Evolutionary conservation across 2,329 filamentous ascomycete genomes (phyloP), one percentile per base, ranked within the genome.

Genomic region (Pezicula carpinea): DNA sequence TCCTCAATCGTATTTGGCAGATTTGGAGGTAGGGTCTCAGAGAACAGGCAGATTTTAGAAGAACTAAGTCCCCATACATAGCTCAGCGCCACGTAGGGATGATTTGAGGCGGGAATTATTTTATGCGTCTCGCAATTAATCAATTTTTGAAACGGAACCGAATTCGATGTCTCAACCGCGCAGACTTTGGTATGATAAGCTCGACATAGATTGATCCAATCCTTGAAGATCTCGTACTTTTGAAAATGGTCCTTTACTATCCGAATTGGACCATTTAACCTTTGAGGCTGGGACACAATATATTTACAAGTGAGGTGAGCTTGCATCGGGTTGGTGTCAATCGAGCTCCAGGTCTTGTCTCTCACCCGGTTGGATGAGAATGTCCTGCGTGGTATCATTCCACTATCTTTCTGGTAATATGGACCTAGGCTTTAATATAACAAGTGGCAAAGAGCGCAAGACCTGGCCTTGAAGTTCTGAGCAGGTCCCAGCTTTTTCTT

Each of bases 1-100:
- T 62, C 58, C 33, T 53, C 41, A n/a, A 58, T 57, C 31, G 54
- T 47, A 49, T 23, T 42, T 17, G 53, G 53, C 15, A 51, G 18
- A 19, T 46, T 19, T 23, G n/a, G 13, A 41, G 35, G 13, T 6
- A 43, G 26, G 26, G 33, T 49, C 58, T 62, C 17, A 63, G 44
- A 47, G 2, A 11, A 15, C n/a, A 2, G 18, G 26, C 5, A 46
- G 43, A 14, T 22, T 3, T 39, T 5, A 17, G 36, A 35, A 17
- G 36, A 35, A 38, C 5, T 21, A 19, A 7, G 38, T 14, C 42
- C 47, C 47, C 47, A 49, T 34, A 49, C 47, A 22, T 49, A 49
- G 32, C 43, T 45, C 33, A 53, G 23, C n/a, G 51, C 51, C 15
- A 50, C 33, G 29, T 45, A 45, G 21, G 33, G 43, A 18, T 31